phyloP scores from a whole-genome alignment of 208 protist species.

The Pavlovales sp. region DNA sequence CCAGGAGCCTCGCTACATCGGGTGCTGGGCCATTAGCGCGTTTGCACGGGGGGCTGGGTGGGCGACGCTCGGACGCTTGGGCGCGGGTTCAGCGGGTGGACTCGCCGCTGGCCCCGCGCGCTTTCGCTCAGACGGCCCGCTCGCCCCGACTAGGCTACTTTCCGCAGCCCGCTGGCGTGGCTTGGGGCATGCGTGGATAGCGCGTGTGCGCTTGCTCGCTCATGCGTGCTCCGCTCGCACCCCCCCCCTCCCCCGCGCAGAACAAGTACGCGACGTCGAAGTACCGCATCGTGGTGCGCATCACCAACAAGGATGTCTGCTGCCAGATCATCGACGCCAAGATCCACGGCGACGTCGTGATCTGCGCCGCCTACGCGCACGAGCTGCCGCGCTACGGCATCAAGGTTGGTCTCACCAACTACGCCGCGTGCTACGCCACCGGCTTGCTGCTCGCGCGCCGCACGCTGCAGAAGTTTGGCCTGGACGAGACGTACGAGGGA shows the following conservation, averaged over 20 bases:
- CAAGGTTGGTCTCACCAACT: constrained; percentile 95
- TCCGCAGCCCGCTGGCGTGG: too few species aligned
- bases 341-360: constrained; percentile 86
- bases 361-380: constrained; percentile 90
- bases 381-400: constrained; percentile 94
- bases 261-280: constrained; percentile 97
- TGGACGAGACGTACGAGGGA: constrained; percentile 88
- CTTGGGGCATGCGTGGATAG: too few species aligned
- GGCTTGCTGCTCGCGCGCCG: constrained; percentile 94
- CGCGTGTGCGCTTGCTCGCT: too few species aligned
- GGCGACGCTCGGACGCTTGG: not conserved
- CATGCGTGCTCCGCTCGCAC: not conserved
- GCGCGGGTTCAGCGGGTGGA: too few species aligned
- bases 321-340: constrained; percentile 92
- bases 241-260: not conserved
- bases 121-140: too few species aligned
- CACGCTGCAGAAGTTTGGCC: constrained; percentile 84
- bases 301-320: constrained; percentile 81
- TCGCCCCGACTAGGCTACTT: too few species aligned
- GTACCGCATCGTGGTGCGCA: constrained; percentile 95
- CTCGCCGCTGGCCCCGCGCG: too few species aligned
- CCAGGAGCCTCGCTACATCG: not conserved
- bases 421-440: constrained; percentile 82
- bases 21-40: not conserved
- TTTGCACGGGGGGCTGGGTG: not conserved